Evolutionary conservation across 1,284 basidiomycete species (phyloP), one percentile per base, ranked within the genome.

Genomic region (Cryptococcus depauperatus): DNA sequence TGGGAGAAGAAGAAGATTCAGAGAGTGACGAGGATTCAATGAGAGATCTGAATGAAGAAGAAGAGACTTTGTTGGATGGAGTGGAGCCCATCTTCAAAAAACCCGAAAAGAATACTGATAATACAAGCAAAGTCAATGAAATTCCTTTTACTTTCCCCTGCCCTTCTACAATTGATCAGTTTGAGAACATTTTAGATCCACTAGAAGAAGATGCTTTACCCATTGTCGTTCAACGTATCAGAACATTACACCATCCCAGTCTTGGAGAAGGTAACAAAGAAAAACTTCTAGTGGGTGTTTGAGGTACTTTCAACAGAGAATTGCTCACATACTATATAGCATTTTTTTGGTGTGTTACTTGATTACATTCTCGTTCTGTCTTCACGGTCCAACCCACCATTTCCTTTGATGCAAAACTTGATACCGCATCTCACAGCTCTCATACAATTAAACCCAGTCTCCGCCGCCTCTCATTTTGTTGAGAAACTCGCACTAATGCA

Each of bases 111-210:
- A 79, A 40, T 70, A 74, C 32, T 72, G 76, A 51, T 68, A 74
- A 37, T 37, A 64, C 74, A 28, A 66, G 70, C 16, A 84, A 84
- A 49, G 73, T 91, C 1, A 76, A 78, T 47, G 85, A 88, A 53
- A 75, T 97, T 2, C 92, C 93, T 0, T 98, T 79, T 68, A 96
- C 87, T 1, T 98, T 96, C 69, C 76, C 85, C 22, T 95, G 90
- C 61, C 95, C 95, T 0, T 68, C 78, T 5, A 81, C 75, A 2
- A 89, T 97, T 56, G 85, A 87, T 40, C 88, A 95, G 52, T 85
- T 98, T 55, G 77, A 96, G 34, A 79, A 84, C 18, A 82, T 93
- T 14, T 66, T 96, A 2, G 79, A 85, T 18, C 75, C 76, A 30
- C 64, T 92, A 18, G 68, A 70, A 28, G 83, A 86, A 43, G 70